These are phyloP conservation scores for Labyrinthula sp. DNA, from an alignment of 352 stramenopile species.

Conservation along the genomic window DNA sequence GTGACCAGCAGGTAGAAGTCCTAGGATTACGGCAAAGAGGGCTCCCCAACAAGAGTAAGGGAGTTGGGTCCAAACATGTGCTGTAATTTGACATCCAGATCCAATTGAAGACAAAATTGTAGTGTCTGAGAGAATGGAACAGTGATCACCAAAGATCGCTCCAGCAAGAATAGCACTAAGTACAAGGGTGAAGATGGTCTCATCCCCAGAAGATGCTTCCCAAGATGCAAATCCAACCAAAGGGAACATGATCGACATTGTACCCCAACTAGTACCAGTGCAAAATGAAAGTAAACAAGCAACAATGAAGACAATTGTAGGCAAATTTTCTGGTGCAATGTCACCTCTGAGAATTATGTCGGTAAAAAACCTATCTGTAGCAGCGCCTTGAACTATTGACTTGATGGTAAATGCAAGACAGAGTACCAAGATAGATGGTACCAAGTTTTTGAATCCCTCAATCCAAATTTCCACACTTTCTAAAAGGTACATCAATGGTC, in stretches of 20 bases:
- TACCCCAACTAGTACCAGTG: slow-evolving; percentile 61
- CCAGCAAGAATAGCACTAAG: slow-evolving; percentile 59
- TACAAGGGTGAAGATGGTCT: slow-evolving; percentile 54
- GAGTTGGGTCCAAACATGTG: slow-evolving; percentile 41
- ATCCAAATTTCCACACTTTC: slow-evolving; percentile 63
- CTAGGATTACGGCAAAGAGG: slow-evolving; percentile 22
- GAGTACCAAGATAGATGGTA: slow-evolving; percentile 62
- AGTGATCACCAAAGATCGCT: slow-evolving; percentile 60
- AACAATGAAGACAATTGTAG: slow-evolving; percentile 51
- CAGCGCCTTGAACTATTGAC: slow-evolving; percentile 54
- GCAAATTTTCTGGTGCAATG: slow-evolving; percentile 51
- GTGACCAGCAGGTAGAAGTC: slow-evolving; percentile 8
- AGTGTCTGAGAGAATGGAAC: slow-evolving; percentile 70
- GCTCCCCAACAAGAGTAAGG: slow-evolving; percentile 39
- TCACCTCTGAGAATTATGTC: slow-evolving; percentile 39
- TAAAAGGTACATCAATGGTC: slow-evolving; percentile 59
- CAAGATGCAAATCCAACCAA: slow-evolving; percentile 41
- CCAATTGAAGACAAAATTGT: slow-evolving; percentile 61
- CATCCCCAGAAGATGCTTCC: slow-evolving; percentile 50
- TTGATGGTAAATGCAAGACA: slow-evolving; percentile 63
- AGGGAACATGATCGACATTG: slow-evolving; percentile 73
- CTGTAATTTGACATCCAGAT: slow-evolving; percentile 41
- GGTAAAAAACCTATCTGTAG: slow-evolving; percentile 43
- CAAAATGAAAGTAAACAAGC: slow-evolving; percentile 65
- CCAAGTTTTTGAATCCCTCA: slow-evolving; percentile 65